Evolutionary conservation across 441 rosid species (phyloP), one percentile per base, ranked within the genome.

Genomic region (Croton laevigatus): DNA sequence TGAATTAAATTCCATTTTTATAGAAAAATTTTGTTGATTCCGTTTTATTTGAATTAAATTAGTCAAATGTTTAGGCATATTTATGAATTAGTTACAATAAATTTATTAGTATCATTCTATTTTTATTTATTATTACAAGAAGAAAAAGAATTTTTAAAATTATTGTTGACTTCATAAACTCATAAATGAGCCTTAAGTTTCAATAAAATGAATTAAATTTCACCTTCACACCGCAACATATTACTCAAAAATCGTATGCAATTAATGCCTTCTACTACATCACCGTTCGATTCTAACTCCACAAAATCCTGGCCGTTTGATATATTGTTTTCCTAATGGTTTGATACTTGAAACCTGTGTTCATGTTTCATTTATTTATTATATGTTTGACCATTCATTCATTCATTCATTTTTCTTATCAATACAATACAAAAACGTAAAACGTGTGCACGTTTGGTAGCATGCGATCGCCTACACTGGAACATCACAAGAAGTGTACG

Each of bases 391-490:
- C 20, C 19, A 12, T 12, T 20, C 60, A 11, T 14, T 22, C 4
- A 27, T 27, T 12, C 19, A 12, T 12, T 20, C 60, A 11, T 14
- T 22, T 8, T 44, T 27, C 32, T 27, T 14, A 10, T 62, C 32
- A 6, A 36, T 27, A 42, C n/a, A 22, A 3, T 14, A 17, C 44
- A 8, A 11, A 8, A 3, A n/a, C 53, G 54, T 51, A 6, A 4
- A 11, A 27, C 23, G 62, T 52, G 60, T 32, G 11, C 32, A 61
- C 8, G 2, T 36, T 42, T 6, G 16, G 9, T 54, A 94, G 99
- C 99, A 94, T 86, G 99, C 98, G 19, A 94, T 94, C 49, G 99
- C 99, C 3, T 94, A 87, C 84, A 90, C 98, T 1, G 94, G 90
- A 87, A 61, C 90, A 68, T 75, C 93, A 19, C 74, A 80, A 44